Evolutionary conservation across 331 rosid species (phyloP).

Genomic region (Saraca asoca): DNA sequence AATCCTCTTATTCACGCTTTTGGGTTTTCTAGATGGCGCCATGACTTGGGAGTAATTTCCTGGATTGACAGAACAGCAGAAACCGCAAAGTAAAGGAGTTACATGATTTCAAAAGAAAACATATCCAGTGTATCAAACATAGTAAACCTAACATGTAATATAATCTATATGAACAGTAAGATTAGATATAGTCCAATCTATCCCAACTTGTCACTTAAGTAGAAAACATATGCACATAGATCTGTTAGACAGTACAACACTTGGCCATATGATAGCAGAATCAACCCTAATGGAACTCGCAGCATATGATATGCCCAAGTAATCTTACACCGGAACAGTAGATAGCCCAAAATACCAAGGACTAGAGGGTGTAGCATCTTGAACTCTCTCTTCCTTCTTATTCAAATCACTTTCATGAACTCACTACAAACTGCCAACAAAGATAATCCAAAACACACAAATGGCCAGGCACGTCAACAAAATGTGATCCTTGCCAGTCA

Average conservation of each 20-base stretch:
- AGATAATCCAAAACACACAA: conserved; percentile 4
- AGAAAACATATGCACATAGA: neutral
- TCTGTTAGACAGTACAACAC: conserved; percentile 1
- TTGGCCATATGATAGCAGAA: conserved; percentile 8
- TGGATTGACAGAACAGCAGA: conserved; percentile 44
- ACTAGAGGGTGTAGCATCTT: conserved; percentile 2
- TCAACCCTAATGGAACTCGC: neutral
- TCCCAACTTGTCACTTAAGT: conserved; percentile 17
- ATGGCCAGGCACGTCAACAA: neutral
- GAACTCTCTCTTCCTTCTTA: neutral
- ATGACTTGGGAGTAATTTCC: conserved; percentile 43
- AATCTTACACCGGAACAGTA: conserved; percentile 1
- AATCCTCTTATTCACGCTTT: conserved; percentile 68
- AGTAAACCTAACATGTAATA: conserved; percentile 3
- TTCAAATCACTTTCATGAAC: conserved; percentile 2
- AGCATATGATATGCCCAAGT: neutral
- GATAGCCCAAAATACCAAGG: conserved; percentile 13
- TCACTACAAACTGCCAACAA: neutral
- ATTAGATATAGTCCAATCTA: neutral
- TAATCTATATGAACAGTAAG: too few relatives aligned
- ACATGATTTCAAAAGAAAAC: conserved; percentile 20
- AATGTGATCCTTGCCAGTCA: neutral
- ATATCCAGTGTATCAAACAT: neutral
- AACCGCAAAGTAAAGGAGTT: conserved; percentile 39
- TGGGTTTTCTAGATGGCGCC: conserved; percentile 83